Percentiles rank a stretch among this genome's conserved stretches.
Conservation (phyloP, 2,329 filamentous ascomycete genomes). For the Pyricularia grisea region DNA sequence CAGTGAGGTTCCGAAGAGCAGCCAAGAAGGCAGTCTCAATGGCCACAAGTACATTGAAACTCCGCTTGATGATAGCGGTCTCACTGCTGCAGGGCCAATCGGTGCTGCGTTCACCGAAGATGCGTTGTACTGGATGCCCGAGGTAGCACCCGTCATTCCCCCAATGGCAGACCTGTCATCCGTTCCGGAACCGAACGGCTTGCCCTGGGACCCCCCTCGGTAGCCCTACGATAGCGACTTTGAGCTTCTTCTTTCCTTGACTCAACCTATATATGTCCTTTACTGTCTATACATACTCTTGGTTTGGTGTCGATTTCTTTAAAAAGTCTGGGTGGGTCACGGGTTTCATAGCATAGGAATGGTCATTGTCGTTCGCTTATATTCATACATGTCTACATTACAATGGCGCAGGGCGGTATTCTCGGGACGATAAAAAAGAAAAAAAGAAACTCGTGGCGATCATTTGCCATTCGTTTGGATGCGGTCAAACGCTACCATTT, state of each 20-base stretch:
- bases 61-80: slow-evolving; percentile 24
- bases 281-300: neutral
- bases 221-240: neutral
- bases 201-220: neutral
- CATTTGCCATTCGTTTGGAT: neutral
- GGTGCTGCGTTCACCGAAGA: slow-evolving; percentile 35
- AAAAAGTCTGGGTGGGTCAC: neutral
- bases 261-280: neutral
- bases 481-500: neutral
- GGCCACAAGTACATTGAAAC: neutral
- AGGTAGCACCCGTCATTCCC: slow-evolving; percentile 25
- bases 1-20: slow-evolving; percentile 14
- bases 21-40: neutral
- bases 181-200: slow-evolving; percentile 15
- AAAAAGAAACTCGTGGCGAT: neutral
- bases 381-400: neutral
- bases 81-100: slow-evolving; percentile 21
- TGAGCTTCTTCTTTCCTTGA: neutral
- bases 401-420: neutral
- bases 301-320: neutral
- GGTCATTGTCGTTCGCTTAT: neutral
- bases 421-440: neutral
- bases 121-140: slow-evolving; percentile 37
- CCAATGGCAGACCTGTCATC: slow-evolving; percentile 18
- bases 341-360: neutral